Evolutionary conservation across 2,329 filamentous ascomycete genomes (phyloP).

Genomic region (Arthroderma sp.): DNA sequence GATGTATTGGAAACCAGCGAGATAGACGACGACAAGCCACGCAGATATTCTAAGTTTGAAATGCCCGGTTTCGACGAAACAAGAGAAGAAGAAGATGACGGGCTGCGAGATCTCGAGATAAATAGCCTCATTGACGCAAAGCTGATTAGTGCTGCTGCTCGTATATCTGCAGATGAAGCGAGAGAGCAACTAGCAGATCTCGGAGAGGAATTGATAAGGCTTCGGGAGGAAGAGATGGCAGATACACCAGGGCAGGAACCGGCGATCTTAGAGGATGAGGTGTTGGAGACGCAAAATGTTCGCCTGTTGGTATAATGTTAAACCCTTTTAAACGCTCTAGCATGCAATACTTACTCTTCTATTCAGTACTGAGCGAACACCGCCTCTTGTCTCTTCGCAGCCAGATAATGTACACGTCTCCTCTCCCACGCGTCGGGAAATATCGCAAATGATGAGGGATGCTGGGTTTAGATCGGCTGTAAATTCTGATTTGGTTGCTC

Average conservation of each 20-base stretch:
- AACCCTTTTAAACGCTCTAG: not conserved
- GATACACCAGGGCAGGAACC: slow-evolving; percentile 16
- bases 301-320: slow-evolving; percentile 27
- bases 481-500: slow-evolving; percentile 26
- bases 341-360: not conserved
- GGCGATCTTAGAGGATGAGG: slow-evolving; percentile 17
- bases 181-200: not conserved
- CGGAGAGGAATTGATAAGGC: slow-evolving; percentile 8
- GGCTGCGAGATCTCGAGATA: slow-evolving; percentile 49
- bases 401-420: slow-evolving; percentile 19
- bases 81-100: slow-evolving; percentile 43
- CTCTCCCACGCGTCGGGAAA: slow-evolving; percentile 29
- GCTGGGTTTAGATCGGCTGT: slow-evolving; percentile 39
- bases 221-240: not conserved
- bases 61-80: slow-evolving; percentile 53
- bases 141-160: slow-evolving; percentile 40
- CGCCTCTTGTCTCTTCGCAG: slow-evolving; percentile 7
- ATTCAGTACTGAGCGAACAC: not conserved
- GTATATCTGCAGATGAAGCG: not conserved
- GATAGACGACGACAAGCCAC: slow-evolving; percentile 56
- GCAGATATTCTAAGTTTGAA: slow-evolving; percentile 69
- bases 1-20: slow-evolving; percentile 43
- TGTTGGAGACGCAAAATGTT: slow-evolving; percentile 23
- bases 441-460: slow-evolving; percentile 37
- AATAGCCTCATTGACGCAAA: slow-evolving; percentile 56